Evolutionary conservation across 2,329 filamentous ascomycete genomes (phyloP), one percentile per base, ranked within the genome.

Genomic region (Sporothrix inflata): DNA sequence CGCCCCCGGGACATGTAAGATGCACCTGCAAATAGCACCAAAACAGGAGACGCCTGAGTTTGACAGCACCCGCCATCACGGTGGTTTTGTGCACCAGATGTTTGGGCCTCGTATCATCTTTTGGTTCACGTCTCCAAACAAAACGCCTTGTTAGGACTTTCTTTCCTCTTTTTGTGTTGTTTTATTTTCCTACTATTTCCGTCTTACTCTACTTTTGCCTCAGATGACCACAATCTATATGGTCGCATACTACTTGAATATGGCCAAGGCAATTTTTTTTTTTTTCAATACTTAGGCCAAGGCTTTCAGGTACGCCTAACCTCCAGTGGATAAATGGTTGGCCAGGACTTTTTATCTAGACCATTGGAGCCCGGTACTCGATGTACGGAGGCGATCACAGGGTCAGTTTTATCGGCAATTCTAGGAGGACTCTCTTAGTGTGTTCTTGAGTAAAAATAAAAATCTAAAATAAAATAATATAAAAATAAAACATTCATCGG

Each of bases 241-340:
- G n/a, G 24, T 24, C 49, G 8, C n/a, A n/a, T n/a, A n/a, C n/a
- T 24, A 53, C n/a, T 53, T 12, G n/a, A 24, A 47, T 47, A 47
- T 47, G 21, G 11, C 49, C 49, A 53, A 53, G 49, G 19, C 57
- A 38, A 63, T 12, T 16, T 12, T 42, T 8, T 4, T 14, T 4
- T 61, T 19, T n/a, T 16, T 24, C n/a, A n/a, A n/a, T n/a, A n/a
- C n/a, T n/a, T 65, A 45, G 38, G 12, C 38, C 60, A 65, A 65
- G 60, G 60, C 60, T 45, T 45, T 65, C 60, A 65, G 60, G 38
- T 45, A 27, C 60, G 60, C 60, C 60, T 45, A 14, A 27, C 60
- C 24, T n/a, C 19, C 30, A 8, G 16, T 38, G 12, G 1, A 38
- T 11, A 7, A n/a, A 16, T 61, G 57, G n/a, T 63, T 63, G 60